These are phyloP conservation scores for Artemisia argyi DNA, from an alignment of 129 eudicot species.

Conservation along the genomic window DNA sequence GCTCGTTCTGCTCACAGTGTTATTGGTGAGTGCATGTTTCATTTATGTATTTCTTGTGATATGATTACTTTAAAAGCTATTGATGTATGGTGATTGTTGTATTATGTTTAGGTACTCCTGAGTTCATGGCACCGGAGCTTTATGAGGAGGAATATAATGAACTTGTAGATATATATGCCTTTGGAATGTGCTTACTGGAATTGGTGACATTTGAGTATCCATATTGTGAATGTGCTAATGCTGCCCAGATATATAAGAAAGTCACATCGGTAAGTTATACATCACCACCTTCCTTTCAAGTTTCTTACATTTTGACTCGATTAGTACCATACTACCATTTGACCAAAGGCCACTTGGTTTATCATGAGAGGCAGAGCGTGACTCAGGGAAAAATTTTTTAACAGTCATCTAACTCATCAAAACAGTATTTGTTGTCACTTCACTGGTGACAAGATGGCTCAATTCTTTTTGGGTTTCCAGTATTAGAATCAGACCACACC, in stretches of 20 bases:
- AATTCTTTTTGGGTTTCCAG: slow-evolving; percentile 1
- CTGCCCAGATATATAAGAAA: slow-evolving; percentile 97
- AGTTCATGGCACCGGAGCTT: slow-evolving; percentile 99
- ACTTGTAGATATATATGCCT: slow-evolving; percentile 96
- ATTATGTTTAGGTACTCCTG: slow-evolving; percentile 75
- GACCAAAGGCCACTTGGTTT: slow-evolving; percentile 11
- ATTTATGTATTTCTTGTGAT: slow-evolving; percentile 9
- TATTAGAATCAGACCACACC: background rate
- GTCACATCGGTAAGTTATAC: slow-evolving; percentile 79
- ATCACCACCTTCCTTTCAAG: background rate
- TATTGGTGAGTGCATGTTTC: slow-evolving; percentile 53
- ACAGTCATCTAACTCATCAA: slow-evolving; percentile 2
- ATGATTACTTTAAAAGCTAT: background rate
- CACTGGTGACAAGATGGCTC: background rate
- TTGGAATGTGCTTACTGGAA: slow-evolving; percentile 98
- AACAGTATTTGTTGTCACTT: background rate
- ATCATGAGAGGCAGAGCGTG: slow-evolving; percentile 1
- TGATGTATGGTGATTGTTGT: background rate
- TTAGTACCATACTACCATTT: slow-evolving; percentile 12
- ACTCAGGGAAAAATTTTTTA: background rate
- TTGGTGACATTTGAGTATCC: slow-evolving; percentile 97
- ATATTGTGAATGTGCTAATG: slow-evolving; percentile 86
- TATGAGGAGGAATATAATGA: slow-evolving; percentile 96
- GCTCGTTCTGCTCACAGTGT: slow-evolving; percentile 97
- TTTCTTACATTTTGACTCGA: slow-evolving; percentile 9